Conservation (phyloP, 495 filamentous ascomycete species). For the Bacidia rubella region DNA sequence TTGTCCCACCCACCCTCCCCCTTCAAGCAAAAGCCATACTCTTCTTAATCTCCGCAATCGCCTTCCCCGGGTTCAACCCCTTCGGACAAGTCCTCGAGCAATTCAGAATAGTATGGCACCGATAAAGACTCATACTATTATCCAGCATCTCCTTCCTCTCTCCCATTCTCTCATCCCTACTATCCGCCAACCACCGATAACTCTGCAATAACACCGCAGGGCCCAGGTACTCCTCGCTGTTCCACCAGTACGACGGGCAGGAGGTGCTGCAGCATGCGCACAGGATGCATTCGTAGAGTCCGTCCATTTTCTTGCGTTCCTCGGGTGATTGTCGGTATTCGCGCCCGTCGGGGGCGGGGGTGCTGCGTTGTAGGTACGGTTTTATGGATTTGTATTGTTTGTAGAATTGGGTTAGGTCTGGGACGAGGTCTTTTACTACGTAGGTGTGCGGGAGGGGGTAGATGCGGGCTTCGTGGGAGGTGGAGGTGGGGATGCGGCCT, state of each 20-base stretch:
- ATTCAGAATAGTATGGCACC: conserved; percentile 98
- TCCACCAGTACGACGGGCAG: conserved; percentile 99
- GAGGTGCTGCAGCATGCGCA: conserved; percentile 98
- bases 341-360: conserved; percentile 46
- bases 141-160: conserved; percentile 83
- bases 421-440: conserved; percentile 96
- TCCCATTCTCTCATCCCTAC: conserved; percentile 72
- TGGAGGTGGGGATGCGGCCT: conserved; percentile 91
- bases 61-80: conserved; percentile 87
- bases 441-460: conserved; percentile 98
- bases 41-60: conserved; percentile 98
- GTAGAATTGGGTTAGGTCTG: conserved; percentile 96
- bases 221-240: conserved; percentile 93
- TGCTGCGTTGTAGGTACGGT: conserved; percentile 87
- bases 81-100: conserved; percentile 95
- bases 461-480: conserved; percentile 72
- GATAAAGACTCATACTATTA: conserved; percentile 96
- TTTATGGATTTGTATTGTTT: conserved; percentile 99
- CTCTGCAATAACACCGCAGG: conserved; percentile 92
- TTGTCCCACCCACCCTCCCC: neutral
- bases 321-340: conserved; percentile 80
- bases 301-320: conserved; percentile 92
- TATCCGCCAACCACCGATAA: conserved; percentile 92
- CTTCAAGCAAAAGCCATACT: conserved; percentile 54
- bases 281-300: conserved; percentile 97